Base-by-base conservation (phyloP, 2,329 filamentous ascomycete species). In the Nothophoma quercina region DNA sequence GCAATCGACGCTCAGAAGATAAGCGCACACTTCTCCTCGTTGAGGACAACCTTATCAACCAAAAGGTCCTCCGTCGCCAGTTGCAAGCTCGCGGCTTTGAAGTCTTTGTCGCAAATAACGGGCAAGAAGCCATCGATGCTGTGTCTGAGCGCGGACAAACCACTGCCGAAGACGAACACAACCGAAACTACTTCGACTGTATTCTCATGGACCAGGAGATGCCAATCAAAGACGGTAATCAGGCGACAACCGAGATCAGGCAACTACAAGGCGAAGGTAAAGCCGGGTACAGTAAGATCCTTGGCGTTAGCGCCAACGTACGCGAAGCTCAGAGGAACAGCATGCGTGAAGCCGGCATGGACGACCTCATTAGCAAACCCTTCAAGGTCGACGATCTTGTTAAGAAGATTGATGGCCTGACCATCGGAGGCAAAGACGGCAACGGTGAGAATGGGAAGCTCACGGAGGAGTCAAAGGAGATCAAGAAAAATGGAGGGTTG, bases 1-100 rank as follows among this genome's bases (percentile, higher is more conserved):
- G 56, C 19, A 34, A 55, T 13, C 42, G 57, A n/a, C 51, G 43
- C 4, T 56, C 55, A 3, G 59, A 67, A 16, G 36, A 45, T 3
- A 62, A 61, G 8, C 54, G 58, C 8, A 72, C 67, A 2, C 49
- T 75, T 6, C 69, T 82, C 0, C 63, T 82, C 1, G 79, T 81
- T 0, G 79, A 81, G 54, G 79, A 81, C 53, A 82, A 81, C 36
- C 47, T 74, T 2, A 77, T 81, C 47, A 82, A 82, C 18, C 71
- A 81, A 0, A 78, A 79, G 16, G 79, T 82, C 21, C 59, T 82
- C 22, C 70, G 75, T 12, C 78, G 80, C 60, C 80, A 81, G 57
- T 77, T 79, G 41, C 74, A 77, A 46, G 76, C 77, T 33, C 69
- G 78, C 9, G 71, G 73, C 0, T 70, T 80, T 19, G 71, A 76